Conservation (phyloP, 2,329 filamentous ascomycete species). For the Fusarium longipes region DNA sequence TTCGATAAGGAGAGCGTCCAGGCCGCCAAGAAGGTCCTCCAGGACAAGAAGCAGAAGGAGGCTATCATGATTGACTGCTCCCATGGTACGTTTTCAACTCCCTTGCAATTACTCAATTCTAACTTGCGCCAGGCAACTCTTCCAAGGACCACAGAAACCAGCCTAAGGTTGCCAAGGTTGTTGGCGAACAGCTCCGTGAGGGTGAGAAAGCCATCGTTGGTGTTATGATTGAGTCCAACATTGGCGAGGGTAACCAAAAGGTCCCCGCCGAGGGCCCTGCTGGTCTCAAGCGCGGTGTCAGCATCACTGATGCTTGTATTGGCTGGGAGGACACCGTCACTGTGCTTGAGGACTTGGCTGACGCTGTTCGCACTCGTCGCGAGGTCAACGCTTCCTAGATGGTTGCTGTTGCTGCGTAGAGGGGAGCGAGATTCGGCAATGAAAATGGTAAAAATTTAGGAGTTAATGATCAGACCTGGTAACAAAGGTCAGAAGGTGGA, state of each 20-base stretch:
- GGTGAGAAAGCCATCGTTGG: conserved; percentile 91
- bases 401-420: conserved; percentile 41
- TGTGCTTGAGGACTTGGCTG: conserved; percentile 85
- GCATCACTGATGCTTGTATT: conserved; percentile 97
- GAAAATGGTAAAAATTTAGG: conserved; percentile 25
- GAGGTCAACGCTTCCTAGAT: conserved; percentile 56
- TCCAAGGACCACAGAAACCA: conserved; percentile 98
- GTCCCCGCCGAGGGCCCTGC: conserved; percentile 83
- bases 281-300: conserved; percentile 86
- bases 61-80: conserved; percentile 99
- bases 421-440: conserved; percentile 3
- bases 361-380: conserved; percentile 82
- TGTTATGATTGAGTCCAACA: conserved; percentile 99
- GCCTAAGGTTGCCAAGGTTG: conserved; percentile 85
- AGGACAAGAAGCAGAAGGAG: conserved; percentile 84
- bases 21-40: conserved; percentile 79
- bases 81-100: conserved; percentile 76
- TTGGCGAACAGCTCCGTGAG: conserved; percentile 86
- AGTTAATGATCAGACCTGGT: conserved; percentile 42
- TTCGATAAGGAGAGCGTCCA: conserved; percentile 88
- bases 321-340: conserved; percentile 87
- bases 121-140: conserved; percentile 78
- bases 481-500: conserved; percentile 30
- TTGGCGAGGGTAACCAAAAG: conserved; percentile 91
- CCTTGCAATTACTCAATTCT: neutral